Evolutionary conservation across 2,329 filamentous ascomycete genomes (phyloP), one percentile per base, ranked within the genome.

Genomic region (Apiospora kogelbergensis): DNA sequence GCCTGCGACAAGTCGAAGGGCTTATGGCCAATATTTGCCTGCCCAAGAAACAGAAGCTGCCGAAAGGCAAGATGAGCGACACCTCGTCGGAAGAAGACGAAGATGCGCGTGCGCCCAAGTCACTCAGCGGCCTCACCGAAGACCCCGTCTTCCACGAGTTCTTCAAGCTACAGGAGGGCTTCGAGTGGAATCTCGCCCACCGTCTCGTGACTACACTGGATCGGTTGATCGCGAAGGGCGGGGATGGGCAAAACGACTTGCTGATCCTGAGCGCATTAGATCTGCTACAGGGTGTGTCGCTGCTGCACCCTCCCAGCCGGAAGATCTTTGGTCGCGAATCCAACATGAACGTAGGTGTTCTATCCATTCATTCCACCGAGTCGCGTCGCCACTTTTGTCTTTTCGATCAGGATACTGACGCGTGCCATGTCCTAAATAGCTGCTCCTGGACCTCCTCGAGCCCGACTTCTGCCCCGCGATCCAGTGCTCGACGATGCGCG

Each of bases 101-200:
- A 7, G 42, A 48, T 42, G 66, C 53, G 22, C 30, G 71, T 73
- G 80, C 81, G 40, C 82, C 83, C 67, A 94, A 93, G 81, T 85
- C 86, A 17, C 85, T 97, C 65, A 83, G 84, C 26, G 90, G 94
- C 69, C 83, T 98, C 71, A 87, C 88, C 66, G 88, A 91, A 72
- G 96, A 98, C 80, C 93, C 93, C 24, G 95, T 95, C 24, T 98
- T 98, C 78, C 86, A 93, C 73, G 94, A 98, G 81, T 98, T 98
- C 84, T 98, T 97, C 84, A 94, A 97, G 79, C 80, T 98, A 73
- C 96, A 99, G 80, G 95, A 98, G 78, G 93, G 95, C 2, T 99
- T 99, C 78, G 94, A 98, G 83, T 98, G 94, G 93, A 99, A 99
- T 82, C 93, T 98, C 68, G 91, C 94, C 17, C 90, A 94, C 81